Evolutionary conservation across 148 eudicot species (phyloP), one percentile per base, ranked within the genome.

Genomic region (Selenicereus undatus): DNA sequence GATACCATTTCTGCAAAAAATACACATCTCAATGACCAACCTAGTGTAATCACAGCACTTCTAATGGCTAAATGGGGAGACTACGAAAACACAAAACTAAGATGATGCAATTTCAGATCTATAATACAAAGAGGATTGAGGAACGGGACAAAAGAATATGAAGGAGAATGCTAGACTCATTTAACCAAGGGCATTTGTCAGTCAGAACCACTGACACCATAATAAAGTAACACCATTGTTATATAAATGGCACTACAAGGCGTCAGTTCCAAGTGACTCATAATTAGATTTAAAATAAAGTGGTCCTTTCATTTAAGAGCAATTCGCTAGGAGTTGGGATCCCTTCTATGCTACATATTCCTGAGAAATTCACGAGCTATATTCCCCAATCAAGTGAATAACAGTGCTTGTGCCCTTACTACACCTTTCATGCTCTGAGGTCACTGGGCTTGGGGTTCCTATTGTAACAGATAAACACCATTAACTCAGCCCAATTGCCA

Each of bases 1-100:
- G 96, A 82, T 95, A 95, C 98, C 98, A 93, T 88, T 90, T 95
- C 98, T 94, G 90, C 35, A 78, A 3, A 21, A 70, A 24, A 17
- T 36, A 32, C 58, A 70, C 56, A 78, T 56, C 16, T 66, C 35
- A 66, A 66, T 2, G 35, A 27, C 2, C 12, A 64, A 64, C 62
- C 22, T 56, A n/a, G 68, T 5, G 68, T 22, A 24, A n/a, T 8
- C 26, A 3, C 2, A 24, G n/a, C 2, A 24, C 21, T 22, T 3
- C 22, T 64, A n/a, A 9, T 64, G 29, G 68, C 68, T 64, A 64
- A 64, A 24, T 6, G 26, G 29, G 68, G 68, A 56, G 8, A 3
- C 9, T 8, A 22, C 11, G 22, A 64, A 64, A 22, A 10, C 11
- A 24, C 10, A 64, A 22, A 8, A 64, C 27, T n/a, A 26, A 64